Percentiles rank a stretch among this genome's conserved stretches.
Conservation (phyloP, 176 grass and related monocot species). For the Aegilops bicornis region DNA sequence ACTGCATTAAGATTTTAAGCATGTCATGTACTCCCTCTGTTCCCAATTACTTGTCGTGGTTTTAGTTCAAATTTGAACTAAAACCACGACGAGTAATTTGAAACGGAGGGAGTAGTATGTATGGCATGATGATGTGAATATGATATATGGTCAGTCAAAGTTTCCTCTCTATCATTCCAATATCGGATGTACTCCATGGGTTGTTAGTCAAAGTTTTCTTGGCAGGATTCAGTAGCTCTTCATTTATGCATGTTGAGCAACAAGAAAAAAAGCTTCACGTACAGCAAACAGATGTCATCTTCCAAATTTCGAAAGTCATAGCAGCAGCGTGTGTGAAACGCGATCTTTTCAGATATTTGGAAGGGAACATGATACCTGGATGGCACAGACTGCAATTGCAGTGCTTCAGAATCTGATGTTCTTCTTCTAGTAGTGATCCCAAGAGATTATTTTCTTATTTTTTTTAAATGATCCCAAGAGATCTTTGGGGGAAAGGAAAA, state of each 20-base stretch:
- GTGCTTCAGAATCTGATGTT: neutral
- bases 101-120: too few relatives aligned
- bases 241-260: neutral
- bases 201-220: neutral
- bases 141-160: neutral
- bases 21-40: neutral
- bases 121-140: neutral
- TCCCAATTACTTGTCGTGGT: too few relatives aligned
- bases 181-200: too few relatives aligned
- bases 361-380: neutral
- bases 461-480: too few relatives aligned
- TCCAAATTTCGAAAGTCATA: too few relatives aligned
- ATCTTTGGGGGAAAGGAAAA: too few relatives aligned
- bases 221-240: neutral
- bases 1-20: neutral
- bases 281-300: too few relatives aligned
- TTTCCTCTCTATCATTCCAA: neutral
- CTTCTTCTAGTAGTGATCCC: too few relatives aligned
- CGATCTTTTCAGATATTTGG: neutral
- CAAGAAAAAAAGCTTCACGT: too few relatives aligned
- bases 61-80: too few relatives aligned
- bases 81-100: too few relatives aligned
- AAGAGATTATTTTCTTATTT: too few relatives aligned
- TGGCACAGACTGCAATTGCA: neutral
- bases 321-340: neutral